A percentile compares a stretch with the other conserved stretches of the same genome.
phyloP scores from a whole-genome alignment of 2,329 filamentous ascomycete species.

The Podosphaera leucotricha region DNA sequence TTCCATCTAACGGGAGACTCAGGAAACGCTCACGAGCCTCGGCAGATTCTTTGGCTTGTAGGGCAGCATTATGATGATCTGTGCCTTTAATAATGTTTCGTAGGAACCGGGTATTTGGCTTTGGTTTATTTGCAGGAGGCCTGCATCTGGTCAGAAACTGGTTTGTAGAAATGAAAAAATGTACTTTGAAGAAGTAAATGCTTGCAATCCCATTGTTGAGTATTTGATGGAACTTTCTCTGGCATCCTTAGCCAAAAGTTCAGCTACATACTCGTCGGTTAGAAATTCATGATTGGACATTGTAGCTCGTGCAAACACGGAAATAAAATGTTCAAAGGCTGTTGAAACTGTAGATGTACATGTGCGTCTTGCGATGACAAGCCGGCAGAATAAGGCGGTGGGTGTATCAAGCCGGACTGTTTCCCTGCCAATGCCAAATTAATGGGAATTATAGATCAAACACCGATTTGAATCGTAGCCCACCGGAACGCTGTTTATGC shows the following conservation, averaged over 20 bases:
- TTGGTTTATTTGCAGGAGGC: constrained; percentile 40
- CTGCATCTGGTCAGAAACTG: constrained; percentile 6
- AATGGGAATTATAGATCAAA: too few species aligned
- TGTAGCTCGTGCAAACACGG: neutral
- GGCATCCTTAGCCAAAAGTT: constrained; percentile 60
- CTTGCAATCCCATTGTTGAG: constrained; percentile 49
- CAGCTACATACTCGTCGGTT: constrained; percentile 59
- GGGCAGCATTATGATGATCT: constrained; percentile 66
- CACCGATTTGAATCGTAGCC: too few species aligned
- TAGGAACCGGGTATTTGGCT: constrained; percentile 79
- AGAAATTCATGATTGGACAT: constrained; percentile 21
- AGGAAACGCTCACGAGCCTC: constrained; percentile 52
- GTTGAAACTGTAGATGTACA: too few species aligned
- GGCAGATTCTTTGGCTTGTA: constrained; percentile 62
- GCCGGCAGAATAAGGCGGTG: neutral
- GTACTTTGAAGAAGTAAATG: constrained; percentile 25
- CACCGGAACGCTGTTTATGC: too few species aligned
- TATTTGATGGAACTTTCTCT: constrained; percentile 50
- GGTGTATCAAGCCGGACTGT: neutral
- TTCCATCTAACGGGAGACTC: constrained; percentile 23
- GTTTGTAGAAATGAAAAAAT: neutral
- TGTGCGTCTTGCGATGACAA: too few species aligned
- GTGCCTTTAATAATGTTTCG: constrained; percentile 74
- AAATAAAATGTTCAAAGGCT: neutral
- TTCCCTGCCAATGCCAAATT: neutral